Conservation (phyloP, 441 rosid genomes). For the Isatis lusitanica region DNA sequence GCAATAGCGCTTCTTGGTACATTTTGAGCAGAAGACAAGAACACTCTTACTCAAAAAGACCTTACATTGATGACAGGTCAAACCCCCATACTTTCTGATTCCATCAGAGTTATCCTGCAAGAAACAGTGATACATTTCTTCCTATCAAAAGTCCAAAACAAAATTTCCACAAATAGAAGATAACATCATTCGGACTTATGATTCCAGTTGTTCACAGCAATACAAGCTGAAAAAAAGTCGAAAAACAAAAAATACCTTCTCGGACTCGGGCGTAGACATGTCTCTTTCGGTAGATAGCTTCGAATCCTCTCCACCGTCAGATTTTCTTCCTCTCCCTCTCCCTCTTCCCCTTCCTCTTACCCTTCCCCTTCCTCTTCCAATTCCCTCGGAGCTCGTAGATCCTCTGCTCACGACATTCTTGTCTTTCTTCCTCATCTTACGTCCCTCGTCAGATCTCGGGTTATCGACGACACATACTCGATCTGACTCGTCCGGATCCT, state of each 20-base stretch:
- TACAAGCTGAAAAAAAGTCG: not conserved
- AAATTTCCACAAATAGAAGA: not conserved
- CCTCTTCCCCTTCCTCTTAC: not conserved
- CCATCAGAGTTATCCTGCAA: constrained; percentile 24
- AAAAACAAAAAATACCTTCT: not conserved
- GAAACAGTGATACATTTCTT: not conserved
- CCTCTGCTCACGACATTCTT: not conserved
- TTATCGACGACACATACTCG: not conserved
- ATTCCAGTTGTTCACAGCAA: not conserved
- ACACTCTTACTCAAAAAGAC: not conserved
- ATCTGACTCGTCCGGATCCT: constrained; percentile 8
- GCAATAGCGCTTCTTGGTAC: constrained; percentile 22
- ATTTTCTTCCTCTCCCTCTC: not conserved
- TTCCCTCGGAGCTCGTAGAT: not conserved
- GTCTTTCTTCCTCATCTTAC: constrained; percentile 11
- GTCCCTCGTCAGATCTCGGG: not conserved
- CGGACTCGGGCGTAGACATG: not conserved
- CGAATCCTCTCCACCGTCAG: not conserved
- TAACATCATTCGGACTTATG: not conserved
- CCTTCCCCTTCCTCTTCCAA: not conserved
- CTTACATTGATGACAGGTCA: constrained; percentile 38
- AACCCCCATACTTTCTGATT: not conserved
- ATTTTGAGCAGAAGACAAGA: constrained; percentile 24
- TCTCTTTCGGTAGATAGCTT: not conserved
- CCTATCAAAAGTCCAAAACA: not conserved